These are phyloP conservation scores for Linnemannia elongata DNA, from an alignment of 192 early-diverging fungal genomes.

Conservation along the genomic window DNA sequence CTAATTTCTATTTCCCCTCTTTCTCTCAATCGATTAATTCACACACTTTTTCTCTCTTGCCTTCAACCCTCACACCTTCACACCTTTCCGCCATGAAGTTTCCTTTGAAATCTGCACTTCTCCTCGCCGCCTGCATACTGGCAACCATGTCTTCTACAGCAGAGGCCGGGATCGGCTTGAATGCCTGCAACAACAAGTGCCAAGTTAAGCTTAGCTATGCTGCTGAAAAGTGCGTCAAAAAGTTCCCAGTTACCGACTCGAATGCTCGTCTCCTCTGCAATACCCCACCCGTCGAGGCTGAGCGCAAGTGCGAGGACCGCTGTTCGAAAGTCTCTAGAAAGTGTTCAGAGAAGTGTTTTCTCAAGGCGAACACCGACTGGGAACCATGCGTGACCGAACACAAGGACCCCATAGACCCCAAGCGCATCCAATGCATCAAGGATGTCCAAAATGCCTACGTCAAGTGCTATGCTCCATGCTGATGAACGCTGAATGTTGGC, in stretches of 20 bases:
- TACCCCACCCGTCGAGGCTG: constrained; percentile 2
- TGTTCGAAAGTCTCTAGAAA: background rate
- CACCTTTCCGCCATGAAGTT: background rate
- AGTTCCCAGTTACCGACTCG: constrained; percentile 9
- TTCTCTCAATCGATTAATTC: background rate
- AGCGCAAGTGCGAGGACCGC: constrained; percentile 9
- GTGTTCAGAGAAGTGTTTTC: constrained; percentile 10
- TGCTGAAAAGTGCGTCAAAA: constrained; percentile 3
- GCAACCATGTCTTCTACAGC: background rate
- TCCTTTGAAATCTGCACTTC: background rate
- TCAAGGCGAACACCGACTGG: constrained; percentile 7
- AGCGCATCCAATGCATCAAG: constrained; percentile 13
- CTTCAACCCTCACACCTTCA: background rate
- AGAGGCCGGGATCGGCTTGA: background rate
- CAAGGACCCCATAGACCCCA: constrained; percentile 8
- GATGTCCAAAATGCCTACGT: background rate
- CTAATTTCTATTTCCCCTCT: background rate
- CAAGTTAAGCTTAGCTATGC: background rate
- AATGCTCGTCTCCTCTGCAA: constrained; percentile 6
- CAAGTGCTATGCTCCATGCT: constrained; percentile 7
- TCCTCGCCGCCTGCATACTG: background rate
- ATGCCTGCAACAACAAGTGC: constrained; percentile 5
- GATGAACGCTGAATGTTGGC: background rate
- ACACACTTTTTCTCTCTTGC: background rate
- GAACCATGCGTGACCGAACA: constrained; percentile 5